Conservation (phyloP, 2,329 filamentous ascomycete genomes). For the Claviceps humidiphila region DNA sequence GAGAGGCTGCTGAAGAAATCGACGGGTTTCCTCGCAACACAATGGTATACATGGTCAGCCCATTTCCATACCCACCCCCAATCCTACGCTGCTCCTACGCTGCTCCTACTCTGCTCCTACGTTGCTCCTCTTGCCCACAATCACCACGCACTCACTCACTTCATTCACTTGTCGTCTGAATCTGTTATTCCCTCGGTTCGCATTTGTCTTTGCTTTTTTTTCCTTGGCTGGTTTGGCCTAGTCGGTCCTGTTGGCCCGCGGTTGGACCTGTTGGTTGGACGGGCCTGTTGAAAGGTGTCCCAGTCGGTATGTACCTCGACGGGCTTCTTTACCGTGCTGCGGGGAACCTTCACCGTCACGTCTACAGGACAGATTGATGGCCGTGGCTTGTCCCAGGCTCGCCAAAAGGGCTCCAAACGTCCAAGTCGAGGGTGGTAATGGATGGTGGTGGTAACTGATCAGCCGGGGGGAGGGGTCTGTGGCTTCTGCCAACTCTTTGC, state of each 20-base stretch:
- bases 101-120: conserved; percentile 16
- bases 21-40: conserved; percentile 1
- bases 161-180: conserved; percentile 13
- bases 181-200: conserved; percentile 10
- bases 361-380: no score
- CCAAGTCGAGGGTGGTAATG: no score
- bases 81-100: conserved; percentile 16
- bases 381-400: no score
- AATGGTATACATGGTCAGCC: conserved; percentile 16
- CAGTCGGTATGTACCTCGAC: no score
- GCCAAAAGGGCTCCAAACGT: no score
- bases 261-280: no score
- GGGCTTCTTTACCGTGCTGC: no score
- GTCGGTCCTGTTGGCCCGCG: no score
- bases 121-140: conserved; percentile 16
- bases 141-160: conserved; percentile 10
- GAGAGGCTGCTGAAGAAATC: background rate
- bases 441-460: background rate
- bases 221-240: conserved; percentile 11
- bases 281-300: no score
- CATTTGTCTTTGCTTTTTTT: conserved; percentile 10
- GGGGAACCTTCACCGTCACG: no score
- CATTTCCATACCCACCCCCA: conserved; percentile 20
- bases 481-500: conserved; percentile 5
- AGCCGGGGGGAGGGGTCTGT: background rate